These are phyloP conservation scores for Agaricus sinodeliciosus DNA, from an alignment of 768 basidiomycete species.

Conservation along the genomic window DNA sequence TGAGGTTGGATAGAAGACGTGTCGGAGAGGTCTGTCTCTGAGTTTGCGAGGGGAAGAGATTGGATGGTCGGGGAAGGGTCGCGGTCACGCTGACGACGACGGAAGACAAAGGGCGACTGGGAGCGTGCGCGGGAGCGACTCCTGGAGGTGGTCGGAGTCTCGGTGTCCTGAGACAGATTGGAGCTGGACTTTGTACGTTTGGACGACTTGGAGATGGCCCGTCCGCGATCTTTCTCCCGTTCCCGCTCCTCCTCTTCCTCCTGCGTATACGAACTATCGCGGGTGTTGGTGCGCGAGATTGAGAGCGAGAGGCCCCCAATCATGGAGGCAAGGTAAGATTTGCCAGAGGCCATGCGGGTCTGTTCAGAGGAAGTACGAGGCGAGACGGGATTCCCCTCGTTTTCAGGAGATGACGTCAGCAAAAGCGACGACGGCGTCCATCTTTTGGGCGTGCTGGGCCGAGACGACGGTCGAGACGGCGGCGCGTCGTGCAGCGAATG, in stretches of 20 bases:
- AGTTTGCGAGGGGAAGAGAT: slow-evolving; percentile 51
- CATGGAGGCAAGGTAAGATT: slow-evolving; percentile 67
- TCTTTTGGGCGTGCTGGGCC: slow-evolving; percentile 26
- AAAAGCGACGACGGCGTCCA: slow-evolving; percentile 22
- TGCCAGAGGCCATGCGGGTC: slow-evolving; percentile 30
- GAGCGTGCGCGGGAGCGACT: slow-evolving; percentile 54
- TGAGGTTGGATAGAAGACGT: slow-evolving; percentile 52
- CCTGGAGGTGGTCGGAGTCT: slow-evolving; percentile 26
- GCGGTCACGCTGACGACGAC: slow-evolving; percentile 58
- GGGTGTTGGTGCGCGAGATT: slow-evolving; percentile 47
- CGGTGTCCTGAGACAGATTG: slow-evolving; percentile 15
- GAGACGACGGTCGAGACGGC: slow-evolving; percentile 20
- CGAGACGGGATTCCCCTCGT: slow-evolving; percentile 16
- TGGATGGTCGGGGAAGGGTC: slow-evolving; percentile 49
- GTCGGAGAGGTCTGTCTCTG: slow-evolving; percentile 55
- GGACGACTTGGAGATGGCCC: slow-evolving; percentile 33
- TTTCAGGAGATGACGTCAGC: slow-evolving; percentile 19
- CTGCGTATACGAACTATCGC: slow-evolving; percentile 31
- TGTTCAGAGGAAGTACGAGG: slow-evolving; percentile 39
- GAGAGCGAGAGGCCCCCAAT: slow-evolving; percentile 61
- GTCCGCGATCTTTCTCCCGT: slow-evolving; percentile 43
- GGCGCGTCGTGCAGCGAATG: background rate
- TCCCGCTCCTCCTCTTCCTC: slow-evolving; percentile 10
- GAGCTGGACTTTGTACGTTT: slow-evolving; percentile 38
- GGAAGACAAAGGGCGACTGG: slow-evolving; percentile 78